Percentiles rank a stretch among this genome's conserved stretches.
These are phyloP conservation scores for Calonectria ilicicola DNA, from an alignment of 2,329 filamentous ascomycete species.

Conservation along the genomic window DNA sequence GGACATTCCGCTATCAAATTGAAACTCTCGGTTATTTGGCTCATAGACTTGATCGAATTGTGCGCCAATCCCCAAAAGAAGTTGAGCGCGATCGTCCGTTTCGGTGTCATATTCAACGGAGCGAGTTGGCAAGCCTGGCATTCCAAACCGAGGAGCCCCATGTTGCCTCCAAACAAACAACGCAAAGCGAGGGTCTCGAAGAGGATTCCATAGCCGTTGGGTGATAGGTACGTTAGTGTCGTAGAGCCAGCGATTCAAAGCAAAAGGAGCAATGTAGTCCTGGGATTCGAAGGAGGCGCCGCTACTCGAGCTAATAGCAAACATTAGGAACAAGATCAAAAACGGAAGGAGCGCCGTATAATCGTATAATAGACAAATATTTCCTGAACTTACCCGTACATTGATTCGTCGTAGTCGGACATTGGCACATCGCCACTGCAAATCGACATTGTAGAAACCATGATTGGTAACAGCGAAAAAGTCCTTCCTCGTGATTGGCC, in stretches of 20 bases:
- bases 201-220: background rate
- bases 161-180: background rate
- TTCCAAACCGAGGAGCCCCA: background rate
- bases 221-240: slow-evolving; percentile 6
- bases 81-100: background rate
- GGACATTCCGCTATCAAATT: background rate
- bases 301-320: background rate
- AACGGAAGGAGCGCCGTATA: no score
- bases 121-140: background rate
- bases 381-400: background rate
- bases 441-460: background rate
- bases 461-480: background rate
- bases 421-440: background rate
- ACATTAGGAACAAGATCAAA: background rate
- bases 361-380: no score
- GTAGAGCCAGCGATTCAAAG: slow-evolving; percentile 1
- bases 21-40: background rate
- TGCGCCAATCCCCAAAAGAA: background rate
- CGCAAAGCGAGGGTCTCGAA: background rate
- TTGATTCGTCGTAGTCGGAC: background rate
- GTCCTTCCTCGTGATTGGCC: background rate
- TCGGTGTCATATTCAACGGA: background rate
- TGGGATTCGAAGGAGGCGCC: background rate
- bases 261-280: background rate
- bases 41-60: background rate